These are phyloP conservation scores for Pichia sp. DNA, from an alignment of 1,139 yeast species.

Conservation along the genomic window DNA sequence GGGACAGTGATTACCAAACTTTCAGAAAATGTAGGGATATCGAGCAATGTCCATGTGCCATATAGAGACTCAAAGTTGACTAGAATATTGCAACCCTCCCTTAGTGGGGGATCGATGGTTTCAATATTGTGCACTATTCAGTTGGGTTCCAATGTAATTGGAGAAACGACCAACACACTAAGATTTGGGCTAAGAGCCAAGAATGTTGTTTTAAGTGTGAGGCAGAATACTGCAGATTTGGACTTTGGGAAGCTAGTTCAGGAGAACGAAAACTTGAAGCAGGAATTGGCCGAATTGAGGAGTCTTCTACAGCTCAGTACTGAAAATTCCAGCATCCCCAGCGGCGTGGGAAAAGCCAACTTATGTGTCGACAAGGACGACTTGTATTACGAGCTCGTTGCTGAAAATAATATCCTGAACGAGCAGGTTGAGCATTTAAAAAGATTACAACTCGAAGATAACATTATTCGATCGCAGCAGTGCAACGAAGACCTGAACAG, in stretches of 20 bases:
- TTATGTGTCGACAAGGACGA: conserved; percentile 19
- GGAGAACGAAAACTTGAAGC: conserved; percentile 44
- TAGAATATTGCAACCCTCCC: conserved; percentile 81
- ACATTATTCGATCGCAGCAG: conserved; percentile 7
- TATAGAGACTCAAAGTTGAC: conserved; percentile 91
- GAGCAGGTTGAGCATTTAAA: conserved; percentile 69
- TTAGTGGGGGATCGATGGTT: conserved; percentile 84
- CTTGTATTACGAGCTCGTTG: conserved; percentile 45
- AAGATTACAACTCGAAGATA: conserved; percentile 45
- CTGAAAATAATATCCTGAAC: conserved; percentile 57
- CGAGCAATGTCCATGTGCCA: conserved; percentile 56
- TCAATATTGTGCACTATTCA: conserved; percentile 84
- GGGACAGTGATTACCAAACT: conserved; percentile 85
- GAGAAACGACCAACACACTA: conserved; percentile 83
- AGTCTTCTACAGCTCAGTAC: conserved; percentile 1
- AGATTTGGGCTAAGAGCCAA: conserved; percentile 94
- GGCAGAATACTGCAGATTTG: conserved; percentile 42
- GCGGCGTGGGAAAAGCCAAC: not conserved
- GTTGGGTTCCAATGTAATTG: conserved; percentile 52
- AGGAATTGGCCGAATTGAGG: conserved; percentile 34
- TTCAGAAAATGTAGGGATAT: conserved; percentile 42
- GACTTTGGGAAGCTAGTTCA: conserved; percentile 45
- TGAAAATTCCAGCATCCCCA: not conserved
- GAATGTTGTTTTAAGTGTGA: conserved; percentile 69
- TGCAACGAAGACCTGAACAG: conserved; percentile 1